Evolutionary conservation across 805 yeast species (phyloP).

Genomic region (Yamadazyma insecticola): DNA sequence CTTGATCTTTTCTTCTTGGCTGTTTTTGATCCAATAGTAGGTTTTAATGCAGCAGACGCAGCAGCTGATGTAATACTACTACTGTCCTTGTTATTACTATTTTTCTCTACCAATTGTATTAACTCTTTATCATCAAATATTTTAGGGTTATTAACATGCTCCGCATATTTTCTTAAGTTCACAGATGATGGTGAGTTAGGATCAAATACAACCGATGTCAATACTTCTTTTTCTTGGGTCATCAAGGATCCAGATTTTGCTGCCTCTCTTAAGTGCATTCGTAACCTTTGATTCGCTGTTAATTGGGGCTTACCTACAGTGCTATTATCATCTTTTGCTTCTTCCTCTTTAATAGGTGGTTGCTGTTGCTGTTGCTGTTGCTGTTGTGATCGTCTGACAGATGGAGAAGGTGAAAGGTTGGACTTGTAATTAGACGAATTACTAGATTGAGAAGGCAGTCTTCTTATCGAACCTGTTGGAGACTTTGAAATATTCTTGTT

Average conservation of each 20-base stretch:
- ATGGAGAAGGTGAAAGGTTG: conserved; percentile 1
- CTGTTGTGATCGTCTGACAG: conserved; percentile 1
- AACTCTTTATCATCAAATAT: neutral
- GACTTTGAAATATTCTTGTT: conserved; percentile 6
- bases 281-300: conserved; percentile 39
- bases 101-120: neutral
- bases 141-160: neutral
- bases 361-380: conserved; percentile 1
- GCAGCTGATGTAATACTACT: conserved; percentile 1
- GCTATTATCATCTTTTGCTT: too few relatives aligned
- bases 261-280: conserved; percentile 34
- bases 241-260: conserved; percentile 32
- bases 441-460: conserved; percentile 5
- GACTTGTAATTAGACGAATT: conserved; percentile 2
- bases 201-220: conserved; percentile 36
- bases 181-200: conserved; percentile 30
- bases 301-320: too few relatives aligned
- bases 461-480: conserved; percentile 2
- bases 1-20: conserved; percentile 12
- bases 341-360: conserved; percentile 7
- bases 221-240: conserved; percentile 32
- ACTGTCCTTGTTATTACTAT: neutral
- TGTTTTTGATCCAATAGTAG: conserved; percentile 3
- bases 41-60: conserved; percentile 1
- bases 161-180: conserved; percentile 12